Conservation (phyloP, 805 yeast genomes). For the Cyberlindnera mycetangii region DNA sequence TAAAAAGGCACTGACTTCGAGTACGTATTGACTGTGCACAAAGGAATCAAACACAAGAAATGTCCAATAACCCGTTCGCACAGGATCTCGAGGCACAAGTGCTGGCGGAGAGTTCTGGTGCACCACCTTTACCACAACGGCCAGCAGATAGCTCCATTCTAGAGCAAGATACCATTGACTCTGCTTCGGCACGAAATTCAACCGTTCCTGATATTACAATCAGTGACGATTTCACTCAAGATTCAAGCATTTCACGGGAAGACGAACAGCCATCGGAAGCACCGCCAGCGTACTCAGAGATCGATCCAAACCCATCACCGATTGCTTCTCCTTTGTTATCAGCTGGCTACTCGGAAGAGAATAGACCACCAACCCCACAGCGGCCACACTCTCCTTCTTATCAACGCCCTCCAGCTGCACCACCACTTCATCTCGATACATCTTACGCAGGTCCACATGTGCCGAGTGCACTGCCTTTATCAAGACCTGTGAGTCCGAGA, state of each 20-base stretch:
- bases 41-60: neutral
- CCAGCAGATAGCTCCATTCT: conserved; percentile 6
- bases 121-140: conserved; percentile 3
- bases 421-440: conserved; percentile 10
- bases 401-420: conserved; percentile 8
- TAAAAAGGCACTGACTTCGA: no score
- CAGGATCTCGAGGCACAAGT: conserved; percentile 9
- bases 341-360: neutral
- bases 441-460: conserved; percentile 8
- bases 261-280: conserved; percentile 21
- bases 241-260: conserved; percentile 2
- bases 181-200: neutral
- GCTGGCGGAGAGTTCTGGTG: neutral
- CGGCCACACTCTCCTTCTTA: conserved; percentile 7
- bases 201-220: neutral
- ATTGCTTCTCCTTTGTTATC: neutral
- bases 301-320: conserved; percentile 24
- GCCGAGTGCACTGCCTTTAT: neutral
- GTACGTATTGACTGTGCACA: no score
- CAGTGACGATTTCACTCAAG: neutral
- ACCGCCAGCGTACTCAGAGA: conserved; percentile 38
- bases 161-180: neutral
- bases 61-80: conserved; percentile 16
- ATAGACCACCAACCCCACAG: conserved; percentile 5
- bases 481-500: conserved; percentile 1